A percentile compares a stretch with the other conserved stretches of the same genome.
These are phyloP conservation scores for Phytophthora podocarpi DNA, from an alignment of 352 stramenopile genomes.

Conservation along the genomic window DNA sequence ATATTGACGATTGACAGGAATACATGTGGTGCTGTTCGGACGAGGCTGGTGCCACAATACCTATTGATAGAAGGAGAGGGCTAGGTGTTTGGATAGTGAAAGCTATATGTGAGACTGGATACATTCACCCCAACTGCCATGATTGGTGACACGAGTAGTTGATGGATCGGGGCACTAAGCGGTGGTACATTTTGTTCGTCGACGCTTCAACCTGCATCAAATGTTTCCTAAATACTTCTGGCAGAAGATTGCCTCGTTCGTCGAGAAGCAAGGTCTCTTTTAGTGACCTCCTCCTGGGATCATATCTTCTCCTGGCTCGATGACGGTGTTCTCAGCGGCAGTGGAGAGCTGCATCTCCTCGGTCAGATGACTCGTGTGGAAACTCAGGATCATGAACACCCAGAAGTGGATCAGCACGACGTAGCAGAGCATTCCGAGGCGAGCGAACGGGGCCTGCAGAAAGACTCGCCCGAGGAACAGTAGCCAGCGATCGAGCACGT, in stretches of 20 bases:
- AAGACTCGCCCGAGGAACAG: slow-evolving; percentile 83
- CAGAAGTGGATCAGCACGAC: slow-evolving; percentile 83
- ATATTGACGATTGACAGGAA: slow-evolving; percentile 17
- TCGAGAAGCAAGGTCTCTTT: too few species aligned
- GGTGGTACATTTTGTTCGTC: not conserved
- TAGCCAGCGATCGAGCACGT: slow-evolving; percentile 76
- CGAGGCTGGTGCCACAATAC: too few species aligned
- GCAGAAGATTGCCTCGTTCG: too few species aligned
- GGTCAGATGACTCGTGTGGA: slow-evolving; percentile 87
- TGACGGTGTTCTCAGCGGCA: slow-evolving; percentile 20
- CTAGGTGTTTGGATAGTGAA: slow-evolving; percentile 13
- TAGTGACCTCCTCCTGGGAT: slow-evolving; percentile 33
- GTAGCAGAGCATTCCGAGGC: slow-evolving; percentile 78
- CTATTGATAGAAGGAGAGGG: not conserved
- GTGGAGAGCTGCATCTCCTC: slow-evolving; percentile 67
- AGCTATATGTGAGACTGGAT: slow-evolving; percentile 9
- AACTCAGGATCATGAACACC: slow-evolving; percentile 87
- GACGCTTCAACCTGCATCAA: not conserved
- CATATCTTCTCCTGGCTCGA: slow-evolving; percentile 33
- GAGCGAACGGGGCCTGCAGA: slow-evolving; percentile 72
- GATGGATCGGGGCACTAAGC: too few species aligned
- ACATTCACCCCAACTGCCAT: too few species aligned
- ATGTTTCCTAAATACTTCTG: not conserved
- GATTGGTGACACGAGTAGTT: too few species aligned
- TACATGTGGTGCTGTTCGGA: too few species aligned